A percentile compares a stretch with the other conserved stretches of the same genome.
Conservation (phyloP, 768 basidiomycete genomes). For the Lactarius tabidus region DNA sequence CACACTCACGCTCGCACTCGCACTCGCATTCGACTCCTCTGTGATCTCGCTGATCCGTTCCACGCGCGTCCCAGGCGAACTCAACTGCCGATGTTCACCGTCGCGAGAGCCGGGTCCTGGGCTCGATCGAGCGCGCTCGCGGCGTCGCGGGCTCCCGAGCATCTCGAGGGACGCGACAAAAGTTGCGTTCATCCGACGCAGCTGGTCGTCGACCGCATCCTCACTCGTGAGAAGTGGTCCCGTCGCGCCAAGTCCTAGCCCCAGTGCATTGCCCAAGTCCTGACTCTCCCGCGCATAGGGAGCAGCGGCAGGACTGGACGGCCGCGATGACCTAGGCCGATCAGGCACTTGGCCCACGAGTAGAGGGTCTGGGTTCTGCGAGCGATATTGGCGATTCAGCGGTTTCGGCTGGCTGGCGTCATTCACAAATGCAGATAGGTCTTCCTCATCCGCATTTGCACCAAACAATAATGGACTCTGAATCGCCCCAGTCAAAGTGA, state of each 20-base stretch:
- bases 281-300: constrained; percentile 21
- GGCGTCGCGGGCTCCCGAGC: constrained; percentile 37
- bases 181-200: constrained; percentile 62
- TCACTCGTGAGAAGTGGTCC: constrained; percentile 63
- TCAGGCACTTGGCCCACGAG: constrained; percentile 8
- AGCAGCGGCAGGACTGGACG: constrained; percentile 11
- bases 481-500: constrained; percentile 8
- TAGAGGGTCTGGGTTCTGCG: constrained; percentile 22
- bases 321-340: constrained; percentile 4
- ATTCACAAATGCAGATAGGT: constrained; percentile 72
- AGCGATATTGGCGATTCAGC: constrained; percentile 33
- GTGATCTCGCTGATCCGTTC: constrained; percentile 27
- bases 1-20: constrained; percentile 14
- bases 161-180: constrained; percentile 64
- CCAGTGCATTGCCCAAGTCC: constrained; percentile 25
- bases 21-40: constrained; percentile 15
- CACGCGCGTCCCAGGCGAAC: constrained; percentile 18
- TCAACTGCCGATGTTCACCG: constrained; percentile 7
- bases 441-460: constrained; percentile 62
- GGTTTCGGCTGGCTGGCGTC: constrained; percentile 72
- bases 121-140: constrained; percentile 29
- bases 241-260: constrained; percentile 30
- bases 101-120: constrained; percentile 18
- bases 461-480: constrained; percentile 45
- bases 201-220: constrained; percentile 59